These are phyloP conservation scores for Phialophora chinensis DNA, from an alignment of 2,329 filamentous ascomycete genomes.

Conservation along the genomic window DNA sequence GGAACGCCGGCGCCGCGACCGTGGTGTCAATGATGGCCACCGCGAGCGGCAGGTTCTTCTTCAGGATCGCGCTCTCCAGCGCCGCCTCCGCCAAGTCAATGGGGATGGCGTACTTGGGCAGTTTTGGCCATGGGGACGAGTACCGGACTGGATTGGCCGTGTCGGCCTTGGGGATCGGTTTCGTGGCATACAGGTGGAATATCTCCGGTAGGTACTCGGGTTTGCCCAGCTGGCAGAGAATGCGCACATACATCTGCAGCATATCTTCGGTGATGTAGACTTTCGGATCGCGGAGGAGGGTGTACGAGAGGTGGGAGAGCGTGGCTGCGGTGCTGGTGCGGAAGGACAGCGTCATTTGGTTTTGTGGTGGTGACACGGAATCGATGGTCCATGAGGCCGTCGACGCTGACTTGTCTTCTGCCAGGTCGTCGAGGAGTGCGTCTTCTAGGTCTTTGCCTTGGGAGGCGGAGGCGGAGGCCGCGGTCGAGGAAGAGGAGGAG, in stretches of 20 bases:
- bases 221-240: constrained; percentile 74
- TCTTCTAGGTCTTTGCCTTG: constrained; percentile 47
- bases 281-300: constrained; percentile 73
- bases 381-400: not conserved
- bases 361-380: not conserved
- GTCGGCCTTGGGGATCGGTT: constrained; percentile 69
- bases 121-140: constrained; percentile 68
- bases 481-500: constrained; percentile 6
- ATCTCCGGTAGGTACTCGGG: constrained; percentile 79
- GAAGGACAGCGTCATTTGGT: constrained; percentile 41
- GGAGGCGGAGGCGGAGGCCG: constrained; percentile 8
- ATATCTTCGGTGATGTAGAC: constrained; percentile 79
- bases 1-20: constrained; percentile 52
- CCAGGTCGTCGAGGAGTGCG: constrained; percentile 41
- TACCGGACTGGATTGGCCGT: constrained; percentile 64
- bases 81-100: constrained; percentile 73
- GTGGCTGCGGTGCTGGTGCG: constrained; percentile 49
- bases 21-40: constrained; percentile 75
- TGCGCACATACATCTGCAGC: constrained; percentile 74
- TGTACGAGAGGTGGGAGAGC: constrained; percentile 66
- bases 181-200: constrained; percentile 81
- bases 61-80: constrained; percentile 77
- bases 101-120: constrained; percentile 73
- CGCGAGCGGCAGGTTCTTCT: constrained; percentile 77
- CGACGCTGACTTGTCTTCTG: constrained; percentile 33